Conservation (phyloP, 192 early-diverging fungal species). For the Cladochytrium replicatum region DNA sequence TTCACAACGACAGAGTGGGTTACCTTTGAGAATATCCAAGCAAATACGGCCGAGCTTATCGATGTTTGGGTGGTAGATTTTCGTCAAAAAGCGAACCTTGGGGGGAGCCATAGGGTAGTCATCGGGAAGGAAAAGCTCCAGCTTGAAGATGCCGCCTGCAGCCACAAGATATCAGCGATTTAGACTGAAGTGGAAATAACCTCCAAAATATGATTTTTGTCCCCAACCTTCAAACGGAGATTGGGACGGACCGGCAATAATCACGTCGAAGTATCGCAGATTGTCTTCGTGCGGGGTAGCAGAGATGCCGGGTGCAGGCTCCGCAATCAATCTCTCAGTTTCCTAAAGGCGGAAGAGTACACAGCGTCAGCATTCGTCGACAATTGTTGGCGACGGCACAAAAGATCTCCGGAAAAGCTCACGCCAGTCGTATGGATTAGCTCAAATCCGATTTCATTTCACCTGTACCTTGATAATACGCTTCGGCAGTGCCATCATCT, state of each 20-base stretch:
- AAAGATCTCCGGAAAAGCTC: neutral
- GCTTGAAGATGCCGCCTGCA: conserved; percentile 82
- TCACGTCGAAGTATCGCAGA: conserved; percentile 93
- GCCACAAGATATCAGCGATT: too few species aligned
- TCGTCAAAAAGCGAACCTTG: conserved; percentile 96
- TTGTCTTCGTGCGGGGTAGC: conserved; percentile 87
- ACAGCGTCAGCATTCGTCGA: too few species aligned
- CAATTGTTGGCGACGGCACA: too few species aligned
- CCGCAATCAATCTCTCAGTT: conserved; percentile 86
- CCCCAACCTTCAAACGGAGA: conserved; percentile 97
- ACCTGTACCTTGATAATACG: conserved; percentile 41
- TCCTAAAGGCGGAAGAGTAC: too few species aligned
- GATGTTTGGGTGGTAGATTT: conserved; percentile 99
- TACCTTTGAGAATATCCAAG: conserved; percentile 94
- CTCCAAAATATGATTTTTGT: too few species aligned
- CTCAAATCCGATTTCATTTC: neutral
- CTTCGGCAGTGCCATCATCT: conserved; percentile 41
- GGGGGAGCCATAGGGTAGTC: conserved; percentile 98
- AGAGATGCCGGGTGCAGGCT: conserved; percentile 89
- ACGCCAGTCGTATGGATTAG: neutral
- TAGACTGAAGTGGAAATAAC: too few species aligned
- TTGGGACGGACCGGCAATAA: conserved; percentile 78
- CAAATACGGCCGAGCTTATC: conserved; percentile 97
- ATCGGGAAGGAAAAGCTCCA: conserved; percentile 94
- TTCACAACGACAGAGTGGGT: neutral